phyloP scores from a whole-genome alignment of 371 early-diverging fungal genomes.

The Mucor mucedo region DNA sequence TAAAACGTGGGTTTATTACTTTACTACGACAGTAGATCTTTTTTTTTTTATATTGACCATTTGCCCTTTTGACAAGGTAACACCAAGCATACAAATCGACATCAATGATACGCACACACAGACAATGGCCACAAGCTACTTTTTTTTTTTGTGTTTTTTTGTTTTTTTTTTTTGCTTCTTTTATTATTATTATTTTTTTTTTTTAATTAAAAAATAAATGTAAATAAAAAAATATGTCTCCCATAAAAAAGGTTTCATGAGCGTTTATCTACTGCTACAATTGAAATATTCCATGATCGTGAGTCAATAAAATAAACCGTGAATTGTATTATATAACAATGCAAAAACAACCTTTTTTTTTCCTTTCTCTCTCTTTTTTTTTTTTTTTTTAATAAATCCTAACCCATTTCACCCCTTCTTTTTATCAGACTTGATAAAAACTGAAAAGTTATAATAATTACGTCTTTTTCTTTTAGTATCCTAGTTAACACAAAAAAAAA shows the following conservation, averaged over 20 bases:
- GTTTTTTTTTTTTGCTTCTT: conserved; percentile 9
- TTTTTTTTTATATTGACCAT: background rate
- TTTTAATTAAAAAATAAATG: conserved; percentile 21
- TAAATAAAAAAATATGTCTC: conserved; percentile 23
- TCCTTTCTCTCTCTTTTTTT: conserved; percentile 5
- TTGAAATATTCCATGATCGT: background rate
- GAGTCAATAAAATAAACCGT: background rate
- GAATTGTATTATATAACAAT: conserved; percentile 15
- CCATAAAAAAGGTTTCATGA: conserved; percentile 9
- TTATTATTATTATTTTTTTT: conserved; percentile 8
- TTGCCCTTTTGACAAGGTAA: background rate
- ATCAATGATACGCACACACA: background rate
- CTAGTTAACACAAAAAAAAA: background rate
- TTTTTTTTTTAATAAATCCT: conserved; percentile 8
- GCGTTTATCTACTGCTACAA: conserved; percentile 5
- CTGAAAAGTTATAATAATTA: background rate
- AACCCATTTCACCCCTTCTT: conserved; percentile 3
- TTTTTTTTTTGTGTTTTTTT: background rate
- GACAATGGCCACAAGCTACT: background rate
- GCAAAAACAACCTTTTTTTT: background rate
- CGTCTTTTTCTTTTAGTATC: background rate
- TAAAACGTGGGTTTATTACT: conserved; percentile 13
- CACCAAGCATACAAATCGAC: background rate
- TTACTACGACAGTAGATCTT: background rate
- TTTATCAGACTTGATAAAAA: background rate